These are phyloP conservation scores for Colletotrichum liaoningense DNA, from an alignment of 2,329 filamentous ascomycete genomes.

Conservation along the genomic window DNA sequence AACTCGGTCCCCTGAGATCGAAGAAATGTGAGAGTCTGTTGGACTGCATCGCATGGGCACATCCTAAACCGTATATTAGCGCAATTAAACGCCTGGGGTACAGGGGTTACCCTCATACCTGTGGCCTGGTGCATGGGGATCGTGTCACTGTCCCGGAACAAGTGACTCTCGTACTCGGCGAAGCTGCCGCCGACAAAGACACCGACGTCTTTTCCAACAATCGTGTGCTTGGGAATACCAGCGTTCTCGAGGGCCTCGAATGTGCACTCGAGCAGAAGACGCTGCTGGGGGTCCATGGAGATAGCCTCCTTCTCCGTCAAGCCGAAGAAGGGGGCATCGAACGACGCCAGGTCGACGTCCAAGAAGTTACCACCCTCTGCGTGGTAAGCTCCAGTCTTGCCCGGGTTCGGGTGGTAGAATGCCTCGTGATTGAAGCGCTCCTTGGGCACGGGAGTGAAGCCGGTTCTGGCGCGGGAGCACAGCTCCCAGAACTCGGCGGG, in stretches of 20 bases:
- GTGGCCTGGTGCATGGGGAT: slow-evolving; percentile 65
- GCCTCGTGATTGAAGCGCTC: slow-evolving; percentile 58
- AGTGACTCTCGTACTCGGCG: slow-evolving; percentile 60
- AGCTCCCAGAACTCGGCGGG: slow-evolving; percentile 59
- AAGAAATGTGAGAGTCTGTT: slow-evolving; percentile 68
- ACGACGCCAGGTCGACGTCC: slow-evolving; percentile 56
- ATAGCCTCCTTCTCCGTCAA: slow-evolving; percentile 62
- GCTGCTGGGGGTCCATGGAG: slow-evolving; percentile 67
- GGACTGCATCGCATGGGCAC: slow-evolving; percentile 63
- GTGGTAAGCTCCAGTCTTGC: slow-evolving; percentile 48
- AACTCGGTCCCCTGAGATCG: slow-evolving; percentile 63
- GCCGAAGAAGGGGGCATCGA: slow-evolving; percentile 65
- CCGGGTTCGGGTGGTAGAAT: slow-evolving; percentile 56
- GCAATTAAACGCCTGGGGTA: not conserved
- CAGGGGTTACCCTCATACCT: slow-evolving; percentile 45
- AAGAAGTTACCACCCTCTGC: slow-evolving; percentile 54
- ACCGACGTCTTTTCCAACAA: slow-evolving; percentile 60
- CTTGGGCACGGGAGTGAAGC: slow-evolving; percentile 55
- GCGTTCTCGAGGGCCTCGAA: slow-evolving; percentile 67
- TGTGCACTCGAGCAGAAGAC: slow-evolving; percentile 63
- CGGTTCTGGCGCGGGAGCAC: slow-evolving; percentile 51
- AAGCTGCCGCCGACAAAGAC: slow-evolving; percentile 62
- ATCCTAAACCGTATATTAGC: slow-evolving; percentile 47
- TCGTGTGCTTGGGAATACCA: slow-evolving; percentile 58
- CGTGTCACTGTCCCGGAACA: slow-evolving; percentile 57